Evolutionary conservation across 148 eudicot species (phyloP), one percentile per base, ranked within the genome.

Genomic region (Vaccinium corymbosum): DNA sequence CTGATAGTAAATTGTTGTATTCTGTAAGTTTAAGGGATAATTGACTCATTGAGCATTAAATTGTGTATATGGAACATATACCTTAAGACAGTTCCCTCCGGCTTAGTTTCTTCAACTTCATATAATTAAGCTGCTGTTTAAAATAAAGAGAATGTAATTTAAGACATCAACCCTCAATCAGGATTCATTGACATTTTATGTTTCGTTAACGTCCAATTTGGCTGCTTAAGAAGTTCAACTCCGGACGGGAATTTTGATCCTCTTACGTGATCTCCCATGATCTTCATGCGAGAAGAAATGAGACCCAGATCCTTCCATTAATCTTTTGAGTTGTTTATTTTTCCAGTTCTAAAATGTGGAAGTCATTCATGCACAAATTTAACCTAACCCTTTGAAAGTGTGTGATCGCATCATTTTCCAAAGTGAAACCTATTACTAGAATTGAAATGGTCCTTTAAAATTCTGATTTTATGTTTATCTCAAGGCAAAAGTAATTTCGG

Each of bases 1-100:
- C 68, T 85, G 20, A 89, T 86, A 64, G 55, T 89, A 78, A 84
- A 73, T 74, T 89, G 91, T 74, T 89, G 90, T 83, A 89, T 89
- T 70, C 84, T 89, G 5, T 89, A 80, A 87, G 80, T 12, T 80
- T 49, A 78, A 52, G 35, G 56, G 72, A 52, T 79, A 59, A 61
- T 81, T 71, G 38, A 35, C 38, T 35, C 38, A 66, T 62, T 57
- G 72, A 48, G 16, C 16, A 56, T 49, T 55, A n/a, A 74, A 55
- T 52, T 82, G 79, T 82, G 75, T 82, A 83, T 57, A 83, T 56
- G 61, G 57, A 51, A 80, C 50, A 64, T 17, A 29, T 1, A 72
- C 76, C 76, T 46, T 62, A 53, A 53, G 78, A 68, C 42, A 42
- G 56, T 73, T 80, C 78, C 42, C 81, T 38, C 74, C 22, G 46